Conservation (phyloP, 257 asterid species). For the Ophiorrhiza pumila region DNA sequence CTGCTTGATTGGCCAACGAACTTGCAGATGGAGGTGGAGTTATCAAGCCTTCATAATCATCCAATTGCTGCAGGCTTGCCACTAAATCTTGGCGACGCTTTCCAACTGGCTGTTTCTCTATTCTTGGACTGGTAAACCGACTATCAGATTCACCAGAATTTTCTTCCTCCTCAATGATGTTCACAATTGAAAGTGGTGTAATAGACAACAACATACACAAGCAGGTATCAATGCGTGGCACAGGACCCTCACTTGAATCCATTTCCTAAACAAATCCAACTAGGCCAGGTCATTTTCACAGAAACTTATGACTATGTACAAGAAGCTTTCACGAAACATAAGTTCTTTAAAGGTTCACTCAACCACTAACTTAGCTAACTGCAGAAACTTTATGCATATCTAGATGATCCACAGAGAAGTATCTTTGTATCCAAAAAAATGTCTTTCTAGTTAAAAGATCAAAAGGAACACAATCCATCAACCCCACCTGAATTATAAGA, state of each 20-base stretch:
- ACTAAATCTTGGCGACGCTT: conserved; percentile 70
- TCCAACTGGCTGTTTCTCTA: conserved; percentile 43
- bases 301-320: neutral
- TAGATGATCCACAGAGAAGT: neutral
- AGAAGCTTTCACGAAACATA: neutral
- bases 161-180: conserved; percentile 85
- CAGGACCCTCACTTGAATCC: conserved; percentile 89
- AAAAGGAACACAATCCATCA: neutral
- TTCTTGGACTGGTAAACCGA: conserved; percentile 36
- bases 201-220: conserved; percentile 85
- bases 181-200: conserved; percentile 68
- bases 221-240: conserved; percentile 89
- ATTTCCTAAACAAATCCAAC: conserved; percentile 58
- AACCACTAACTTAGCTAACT: neutral
- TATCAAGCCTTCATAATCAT: conserved; percentile 81
- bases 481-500: neutral
- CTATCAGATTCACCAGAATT: conserved; percentile 41
- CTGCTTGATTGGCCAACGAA: conserved; percentile 93
- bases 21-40: conserved; percentile 75
- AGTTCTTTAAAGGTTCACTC: neutral
- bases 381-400: neutral
- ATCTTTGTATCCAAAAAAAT: neutral
- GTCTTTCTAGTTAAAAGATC: neutral
- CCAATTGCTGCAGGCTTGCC: conserved; percentile 76
- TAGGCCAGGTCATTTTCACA: neutral